These are phyloP conservation scores for Termitomyces sp. DNA, from an alignment of 768 basidiomycete species.

Conservation along the genomic window DNA sequence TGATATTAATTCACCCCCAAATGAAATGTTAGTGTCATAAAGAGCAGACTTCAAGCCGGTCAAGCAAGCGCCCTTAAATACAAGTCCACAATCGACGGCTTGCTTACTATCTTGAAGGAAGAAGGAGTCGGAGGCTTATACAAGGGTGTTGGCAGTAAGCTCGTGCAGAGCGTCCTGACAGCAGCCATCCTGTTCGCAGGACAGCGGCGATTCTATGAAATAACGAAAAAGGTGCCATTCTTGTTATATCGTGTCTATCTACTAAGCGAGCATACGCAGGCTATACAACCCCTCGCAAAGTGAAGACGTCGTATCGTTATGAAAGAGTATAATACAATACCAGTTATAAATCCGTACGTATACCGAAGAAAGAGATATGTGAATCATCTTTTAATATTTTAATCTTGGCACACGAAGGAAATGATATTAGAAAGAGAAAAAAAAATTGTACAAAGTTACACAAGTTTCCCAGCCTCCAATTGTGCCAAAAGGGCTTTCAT, in stretches of 20 bases:
- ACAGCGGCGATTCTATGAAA: slow-evolving; percentile 76
- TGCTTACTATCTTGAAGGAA: slow-evolving; percentile 70
- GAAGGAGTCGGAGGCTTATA: slow-evolving; percentile 86
- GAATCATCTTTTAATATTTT: not conserved
- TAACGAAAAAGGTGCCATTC: slow-evolving; percentile 48
- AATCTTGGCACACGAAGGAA: not conserved
- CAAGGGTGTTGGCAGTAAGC: slow-evolving; percentile 82
- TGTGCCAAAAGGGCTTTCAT: slow-evolving; percentile 54
- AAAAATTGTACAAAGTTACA: not conserved
- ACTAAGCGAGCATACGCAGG: slow-evolving; percentile 4
- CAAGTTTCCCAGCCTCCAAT: slow-evolving; percentile 18
- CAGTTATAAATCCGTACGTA: not conserved
- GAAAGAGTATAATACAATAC: not conserved
- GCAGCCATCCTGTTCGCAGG: slow-evolving; percentile 91
- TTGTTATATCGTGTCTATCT: not conserved
- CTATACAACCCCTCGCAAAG: slow-evolving; percentile 10
- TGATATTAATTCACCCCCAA: not conserved
- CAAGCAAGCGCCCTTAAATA: slow-evolving; percentile 64
- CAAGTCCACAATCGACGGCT: slow-evolving; percentile 69
- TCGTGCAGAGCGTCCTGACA: slow-evolving; percentile 87
- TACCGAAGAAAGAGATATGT: not conserved
- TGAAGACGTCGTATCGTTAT: slow-evolving; percentile 2
- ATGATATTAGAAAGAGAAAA: not conserved
- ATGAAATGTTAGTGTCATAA: slow-evolving; percentile 48
- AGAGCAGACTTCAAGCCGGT: slow-evolving; percentile 76